Base-by-base conservation (phyloP, 1,284 basidiomycete species). In the Entoloma clypeatum region DNA sequence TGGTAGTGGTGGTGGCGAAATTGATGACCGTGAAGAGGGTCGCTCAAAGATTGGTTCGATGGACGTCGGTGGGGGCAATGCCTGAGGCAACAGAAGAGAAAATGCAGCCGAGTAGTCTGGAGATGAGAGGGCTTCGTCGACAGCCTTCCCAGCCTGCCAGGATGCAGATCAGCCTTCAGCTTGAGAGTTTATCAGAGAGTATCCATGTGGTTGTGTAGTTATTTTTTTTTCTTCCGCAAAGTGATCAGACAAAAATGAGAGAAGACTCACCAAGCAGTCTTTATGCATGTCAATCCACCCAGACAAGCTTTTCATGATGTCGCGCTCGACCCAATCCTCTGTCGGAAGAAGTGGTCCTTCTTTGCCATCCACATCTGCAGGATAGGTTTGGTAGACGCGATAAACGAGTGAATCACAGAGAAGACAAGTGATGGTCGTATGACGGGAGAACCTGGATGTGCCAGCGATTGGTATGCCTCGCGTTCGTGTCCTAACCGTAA, bases 271-370 rank as follows among this genome's bases (percentile, higher is more conserved):
- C 61, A 86, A 55, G 55, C 78, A 81, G 36, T 70, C 69, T 38
- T 70, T 71, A 53, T 79, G 71, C 5, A 88, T 72, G 50, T 89
- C 80, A 41, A 90, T 72, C 81, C 82, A 87, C 3, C 86, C 86
- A 39, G 62, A 75, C 19, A 70, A 61, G 49, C 79, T 82, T 61
- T 76, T 76, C 59, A 89, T 67, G 30, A 79, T 64, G 55, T 86
- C 81, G 39, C 75, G 71, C 61, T 89, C 86, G 11, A 76, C 75
- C 81, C 82, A 87, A 33, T 85, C 83, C 40, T 81, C 77, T 2
- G 76, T 76, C 7, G 84, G 83, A 29, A 86, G 62, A 5, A 87
- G 62, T 2, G 79, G 76, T 5, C 83, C 80, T 44, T 84, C 81
- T 39, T 73, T 74, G n/a, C 69, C 68, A 47, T 82, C 80, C 4